phyloP scores from a whole-genome alignment of 768 basidiomycete species.

The Boletus vermiculosoides region DNA sequence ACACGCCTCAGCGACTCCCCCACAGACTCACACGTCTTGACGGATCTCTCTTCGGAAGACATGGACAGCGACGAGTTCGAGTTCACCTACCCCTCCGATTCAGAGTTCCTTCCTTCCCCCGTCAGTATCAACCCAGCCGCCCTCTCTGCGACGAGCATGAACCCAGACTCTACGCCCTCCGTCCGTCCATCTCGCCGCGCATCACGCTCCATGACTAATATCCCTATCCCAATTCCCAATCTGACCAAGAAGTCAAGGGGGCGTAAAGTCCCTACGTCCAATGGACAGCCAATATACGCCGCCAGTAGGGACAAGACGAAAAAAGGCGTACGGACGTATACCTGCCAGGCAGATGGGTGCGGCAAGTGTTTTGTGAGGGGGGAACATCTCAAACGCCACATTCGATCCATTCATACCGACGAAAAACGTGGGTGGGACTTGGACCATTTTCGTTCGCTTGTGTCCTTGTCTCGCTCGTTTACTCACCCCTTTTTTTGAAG shows the following conservation, averaged over 20 bases:
- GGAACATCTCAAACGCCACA: conserved; percentile 81
- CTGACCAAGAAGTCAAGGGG: conserved; percentile 51
- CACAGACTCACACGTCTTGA: neutral
- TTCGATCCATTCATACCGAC: conserved; percentile 76
- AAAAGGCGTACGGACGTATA: conserved; percentile 47
- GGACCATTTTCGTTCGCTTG: neutral
- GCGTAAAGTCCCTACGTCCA: conserved; percentile 45
- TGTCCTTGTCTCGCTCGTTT: neutral
- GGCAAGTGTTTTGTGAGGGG: conserved; percentile 77
- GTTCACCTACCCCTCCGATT: conserved; percentile 21
- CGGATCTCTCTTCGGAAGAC: conserved; percentile 10
- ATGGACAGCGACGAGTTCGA: conserved; percentile 23
- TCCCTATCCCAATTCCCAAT: conserved; percentile 48
- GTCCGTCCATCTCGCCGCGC: conserved; percentile 23
- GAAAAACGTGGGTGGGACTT: conserved; percentile 68
- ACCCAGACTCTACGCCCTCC: neutral
- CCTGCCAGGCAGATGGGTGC: conserved; percentile 70
- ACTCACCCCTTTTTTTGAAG: conserved; percentile 15
- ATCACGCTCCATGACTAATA: conserved; percentile 25
- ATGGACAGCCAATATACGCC: conserved; percentile 20
- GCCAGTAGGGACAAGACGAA: conserved; percentile 34
- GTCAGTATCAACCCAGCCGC: conserved; percentile 9
- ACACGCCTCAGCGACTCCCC: neutral
- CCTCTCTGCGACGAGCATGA: neutral
- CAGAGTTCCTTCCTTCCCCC: conserved; percentile 21